Evolutionary conservation across 2,329 filamentous ascomycete species (phyloP).

Genomic region (Calonectria fujianensis): DNA sequence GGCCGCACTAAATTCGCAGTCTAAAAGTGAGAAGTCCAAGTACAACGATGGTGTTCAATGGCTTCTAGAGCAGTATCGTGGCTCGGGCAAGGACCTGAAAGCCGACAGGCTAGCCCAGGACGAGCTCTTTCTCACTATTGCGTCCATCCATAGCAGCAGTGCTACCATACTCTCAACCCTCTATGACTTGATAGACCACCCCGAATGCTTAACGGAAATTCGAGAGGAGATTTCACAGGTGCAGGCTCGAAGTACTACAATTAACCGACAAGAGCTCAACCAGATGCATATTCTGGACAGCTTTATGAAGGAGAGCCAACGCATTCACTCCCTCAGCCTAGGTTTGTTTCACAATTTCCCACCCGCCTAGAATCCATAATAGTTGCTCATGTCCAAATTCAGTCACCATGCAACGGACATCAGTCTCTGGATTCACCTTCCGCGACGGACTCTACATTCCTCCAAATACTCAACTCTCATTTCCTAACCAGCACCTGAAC

Average conservation of each 20-base stretch:
- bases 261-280: neutral
- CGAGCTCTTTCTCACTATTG: slow-evolving; percentile 6
- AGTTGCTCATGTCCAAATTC: neutral
- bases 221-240: slow-evolving; percentile 2
- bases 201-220: neutral
- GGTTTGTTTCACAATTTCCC: neutral
- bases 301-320: slow-evolving; percentile 9
- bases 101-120: neutral
- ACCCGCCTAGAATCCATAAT: neutral
- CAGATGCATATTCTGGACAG: neutral
- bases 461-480: slow-evolving; percentile 1
- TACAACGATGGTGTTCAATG: slow-evolving; percentile 12
- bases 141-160: slow-evolving; percentile 3
- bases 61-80: slow-evolving; percentile 9
- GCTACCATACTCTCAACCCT: neutral
- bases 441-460: neutral
- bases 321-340: neutral
- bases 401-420: slow-evolving; percentile 2
- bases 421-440: neutral
- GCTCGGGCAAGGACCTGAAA: neutral
- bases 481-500: slow-evolving; percentile 3
- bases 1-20: neutral
- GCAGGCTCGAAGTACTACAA: neutral
- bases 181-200: slow-evolving; percentile 7
- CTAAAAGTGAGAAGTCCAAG: neutral